phyloP scores from a whole-genome alignment of 2,329 filamentous ascomycete genomes.

The Calonectria henricotiae region DNA sequence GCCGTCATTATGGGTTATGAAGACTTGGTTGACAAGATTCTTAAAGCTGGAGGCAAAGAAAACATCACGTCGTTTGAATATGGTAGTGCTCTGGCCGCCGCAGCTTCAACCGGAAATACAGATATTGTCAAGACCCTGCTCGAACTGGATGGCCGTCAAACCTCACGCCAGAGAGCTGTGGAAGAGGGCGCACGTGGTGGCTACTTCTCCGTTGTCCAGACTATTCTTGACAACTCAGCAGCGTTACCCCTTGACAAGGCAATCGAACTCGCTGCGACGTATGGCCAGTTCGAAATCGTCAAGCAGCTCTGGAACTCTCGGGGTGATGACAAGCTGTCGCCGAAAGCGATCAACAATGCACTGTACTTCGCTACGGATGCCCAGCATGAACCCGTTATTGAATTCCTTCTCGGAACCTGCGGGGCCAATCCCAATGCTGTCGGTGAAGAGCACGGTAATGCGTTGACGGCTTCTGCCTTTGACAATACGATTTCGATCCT shows the following conservation, averaged over 20 bases:
- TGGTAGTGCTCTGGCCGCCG: slow-evolving; percentile 33
- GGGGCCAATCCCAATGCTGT: slow-evolving; percentile 25
- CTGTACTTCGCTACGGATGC: slow-evolving; percentile 29
- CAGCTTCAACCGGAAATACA: slow-evolving; percentile 34
- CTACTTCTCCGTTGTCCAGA: slow-evolving; percentile 19
- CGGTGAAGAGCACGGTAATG: slow-evolving; percentile 34
- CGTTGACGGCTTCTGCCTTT: slow-evolving; percentile 32
- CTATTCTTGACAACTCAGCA: slow-evolving; percentile 24
- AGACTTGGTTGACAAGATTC: slow-evolving; percentile 33
- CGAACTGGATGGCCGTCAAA: slow-evolving; percentile 19
- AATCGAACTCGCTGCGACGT: slow-evolving; percentile 24
- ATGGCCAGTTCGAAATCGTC: slow-evolving; percentile 43
- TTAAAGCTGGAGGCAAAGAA: slow-evolving; percentile 18
- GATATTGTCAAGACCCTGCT: slow-evolving; percentile 33
- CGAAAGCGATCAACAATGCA: slow-evolving; percentile 15
- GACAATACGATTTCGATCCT: slow-evolving; percentile 26
- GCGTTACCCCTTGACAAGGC: slow-evolving; percentile 27
- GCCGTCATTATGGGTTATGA: slow-evolving; percentile 37
- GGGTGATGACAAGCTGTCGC: slow-evolving; percentile 22
- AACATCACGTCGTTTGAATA: slow-evolving; percentile 32
- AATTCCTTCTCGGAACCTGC: slow-evolving; percentile 26
- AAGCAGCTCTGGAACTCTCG: slow-evolving; percentile 29
- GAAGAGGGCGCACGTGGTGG: slow-evolving; percentile 33
- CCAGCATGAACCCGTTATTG: slow-evolving; percentile 25
- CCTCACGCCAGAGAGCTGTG: slow-evolving; percentile 32